These are phyloP conservation scores for Neofusicoccum sp. DNA, from an alignment of 2,329 filamentous ascomycete genomes.

Conservation along the genomic window DNA sequence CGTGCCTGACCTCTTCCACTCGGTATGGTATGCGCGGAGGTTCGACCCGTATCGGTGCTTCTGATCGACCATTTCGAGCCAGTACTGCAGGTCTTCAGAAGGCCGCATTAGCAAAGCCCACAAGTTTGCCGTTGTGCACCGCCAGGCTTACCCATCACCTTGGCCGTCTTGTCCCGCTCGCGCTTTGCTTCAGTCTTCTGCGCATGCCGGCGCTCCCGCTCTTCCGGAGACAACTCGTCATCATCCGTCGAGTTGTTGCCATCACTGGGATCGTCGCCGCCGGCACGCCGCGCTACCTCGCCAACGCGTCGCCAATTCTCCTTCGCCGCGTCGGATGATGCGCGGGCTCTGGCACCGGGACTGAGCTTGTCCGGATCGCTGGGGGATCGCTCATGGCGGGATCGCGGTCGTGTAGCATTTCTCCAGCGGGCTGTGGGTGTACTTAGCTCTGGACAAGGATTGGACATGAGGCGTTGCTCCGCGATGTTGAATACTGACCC, in stretches of 20 bases:
- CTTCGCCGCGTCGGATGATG: conserved; percentile 49
- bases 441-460: conserved; percentile 27
- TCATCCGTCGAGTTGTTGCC: conserved; percentile 48
- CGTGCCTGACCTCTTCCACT: conserved; percentile 76
- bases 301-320: conserved; percentile 75
- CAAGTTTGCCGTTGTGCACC: background rate
- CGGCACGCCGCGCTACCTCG: conserved; percentile 68
- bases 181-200: conserved; percentile 51
- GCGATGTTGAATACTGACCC: conserved; percentile 30
- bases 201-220: conserved; percentile 29
- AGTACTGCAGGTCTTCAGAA: conserved; percentile 68
- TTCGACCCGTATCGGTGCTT: conserved; percentile 89
- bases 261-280: conserved; percentile 57
- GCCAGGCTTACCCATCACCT: conserved; percentile 30
- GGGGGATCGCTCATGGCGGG: conserved; percentile 36
- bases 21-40: conserved; percentile 74
- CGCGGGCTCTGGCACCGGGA: conserved; percentile 25
- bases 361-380: conserved; percentile 20
- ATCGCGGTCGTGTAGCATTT: conserved; percentile 47
- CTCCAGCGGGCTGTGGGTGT: conserved; percentile 51
- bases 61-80: conserved; percentile 78
- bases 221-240: conserved; percentile 39
- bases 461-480: background rate
- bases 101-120: conserved; percentile 56
- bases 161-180: conserved; percentile 64